Evolutionary conservation across 2,329 filamentous ascomycete species (phyloP), one percentile per base, ranked within the genome.

Genomic region (Bertia moriformis): DNA sequence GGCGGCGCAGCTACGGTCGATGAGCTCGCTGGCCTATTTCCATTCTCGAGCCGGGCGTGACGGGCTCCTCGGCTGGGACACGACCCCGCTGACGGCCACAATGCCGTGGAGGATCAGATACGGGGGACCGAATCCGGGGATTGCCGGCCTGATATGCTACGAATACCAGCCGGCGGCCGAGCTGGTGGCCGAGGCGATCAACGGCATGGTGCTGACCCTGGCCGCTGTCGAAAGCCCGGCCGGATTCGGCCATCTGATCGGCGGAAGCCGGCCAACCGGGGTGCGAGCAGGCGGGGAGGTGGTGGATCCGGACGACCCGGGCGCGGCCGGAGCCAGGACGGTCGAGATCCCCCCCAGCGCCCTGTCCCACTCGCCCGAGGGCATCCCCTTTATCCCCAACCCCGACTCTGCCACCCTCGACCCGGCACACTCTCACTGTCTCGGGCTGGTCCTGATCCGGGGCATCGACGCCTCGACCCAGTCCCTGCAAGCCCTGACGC

Each of bases 1-100:
- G 7, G 69, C 80, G 0, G 66, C 72, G 0, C 76, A 88, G 43
- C 56, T 84, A 2, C 64, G 81, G 38, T 68, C 70, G 4, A 86
- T 89, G 79, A 81, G 87, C 47, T 73, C 69, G n/a, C 78, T 86
- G 67, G 78, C 82, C 0, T 89, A 88, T 48, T 85, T 89, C 49
- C 84, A 89, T 51, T 46, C 62, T 7, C 38, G 37, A 41, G 42
- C 19, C 40, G 36, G 19, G 42, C 42, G 17, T 45, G 47, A n/a
- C 30, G 38, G 32, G 44, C 43, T 45, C 39, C 38, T 56, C 15
- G 54, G 51, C 35, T 83, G 76, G 71, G 59, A 67, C 39, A 43
- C 63, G 0, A 61, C 58, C 0, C 69, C 80, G 0, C 56, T 88
- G 5, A 71, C 71, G 1, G 58, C 62, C 0, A 48, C 69, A 4